Evolutionary conservation across 139 green algal species (phyloP).

Genomic region (Nannochloris sp.): DNA sequence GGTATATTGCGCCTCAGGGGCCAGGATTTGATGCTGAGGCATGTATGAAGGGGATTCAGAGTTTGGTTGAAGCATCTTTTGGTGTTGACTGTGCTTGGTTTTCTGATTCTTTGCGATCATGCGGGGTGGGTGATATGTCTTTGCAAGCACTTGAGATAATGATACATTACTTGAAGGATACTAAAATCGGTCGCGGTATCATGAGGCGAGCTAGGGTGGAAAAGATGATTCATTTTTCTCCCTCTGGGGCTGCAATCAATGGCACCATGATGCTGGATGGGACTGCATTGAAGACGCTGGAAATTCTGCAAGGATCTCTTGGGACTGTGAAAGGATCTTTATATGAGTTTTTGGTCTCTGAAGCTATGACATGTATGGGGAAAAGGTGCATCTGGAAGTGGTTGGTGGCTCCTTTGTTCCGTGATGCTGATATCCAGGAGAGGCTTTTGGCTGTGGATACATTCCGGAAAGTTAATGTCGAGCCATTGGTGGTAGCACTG

Average conservation of each 20-base stretch:
- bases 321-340: constrained; percentile 32
- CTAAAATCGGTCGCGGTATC: no score
- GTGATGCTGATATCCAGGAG: constrained; percentile 27
- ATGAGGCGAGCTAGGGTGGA: no score
- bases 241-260: background rate
- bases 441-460: constrained; percentile 6
- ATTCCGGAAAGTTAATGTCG: constrained; percentile 21
- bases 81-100: background rate
- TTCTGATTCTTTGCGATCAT: background rate
- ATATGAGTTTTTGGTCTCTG: constrained; percentile 5
- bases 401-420: constrained; percentile 31
- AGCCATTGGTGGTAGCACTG: constrained; percentile 16
- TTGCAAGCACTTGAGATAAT: no score
- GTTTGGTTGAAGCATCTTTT: background rate
- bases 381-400: constrained; percentile 31
- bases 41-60: no score
- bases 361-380: constrained; percentile 32
- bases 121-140: no score
- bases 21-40: no score
- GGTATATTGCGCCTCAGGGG: no score
- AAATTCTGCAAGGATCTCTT: constrained; percentile 35
- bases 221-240: no score
- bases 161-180: no score
- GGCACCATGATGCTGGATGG: constrained; percentile 42
- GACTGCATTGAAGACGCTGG: constrained; percentile 31